Conservation (phyloP, 768 basidiomycete genomes). For the Plicaturopsis crispa region DNA sequence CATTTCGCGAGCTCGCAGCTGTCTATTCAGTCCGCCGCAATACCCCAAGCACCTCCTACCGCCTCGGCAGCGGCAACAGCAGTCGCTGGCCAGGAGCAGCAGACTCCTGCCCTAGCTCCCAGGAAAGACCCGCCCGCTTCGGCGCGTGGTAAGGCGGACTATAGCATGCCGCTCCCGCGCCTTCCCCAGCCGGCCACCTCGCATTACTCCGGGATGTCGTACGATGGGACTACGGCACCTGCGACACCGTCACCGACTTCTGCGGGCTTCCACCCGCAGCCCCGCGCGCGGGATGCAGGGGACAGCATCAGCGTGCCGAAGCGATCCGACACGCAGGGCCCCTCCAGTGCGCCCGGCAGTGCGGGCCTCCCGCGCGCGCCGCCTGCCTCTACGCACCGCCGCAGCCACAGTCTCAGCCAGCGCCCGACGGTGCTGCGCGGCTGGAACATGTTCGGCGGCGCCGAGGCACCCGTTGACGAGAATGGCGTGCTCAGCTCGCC, state of each 20-base stretch:
- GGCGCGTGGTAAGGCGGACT: constrained; percentile 50
- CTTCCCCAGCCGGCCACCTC: constrained; percentile 76
- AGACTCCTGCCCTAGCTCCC: constrained; percentile 19
- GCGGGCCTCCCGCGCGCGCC: constrained; percentile 62
- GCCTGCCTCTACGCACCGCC: constrained; percentile 68
- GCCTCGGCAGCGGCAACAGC: constrained; percentile 8
- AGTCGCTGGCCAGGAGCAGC: constrained; percentile 20
- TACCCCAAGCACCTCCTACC: constrained; percentile 10
- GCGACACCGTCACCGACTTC: constrained; percentile 54
- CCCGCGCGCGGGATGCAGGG: constrained; percentile 62
- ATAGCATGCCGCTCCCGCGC: constrained; percentile 76
- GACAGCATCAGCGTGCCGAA: no score
- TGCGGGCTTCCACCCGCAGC: constrained; percentile 48
- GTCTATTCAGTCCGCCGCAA: constrained; percentile 38
- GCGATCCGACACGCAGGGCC: no score
- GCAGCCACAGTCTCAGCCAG: constrained; percentile 81
- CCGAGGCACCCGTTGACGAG: constrained; percentile 33
- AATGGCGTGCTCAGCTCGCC: constrained; percentile 33
- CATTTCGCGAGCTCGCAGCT: constrained; percentile 91
- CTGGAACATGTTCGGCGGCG: constrained; percentile 47
- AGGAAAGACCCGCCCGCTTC: constrained; percentile 23
- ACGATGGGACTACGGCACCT: constrained; percentile 42
- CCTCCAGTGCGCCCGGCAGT: no score
- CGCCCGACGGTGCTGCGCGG: constrained; percentile 47
- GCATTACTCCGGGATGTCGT: constrained; percentile 78